Evolutionary conservation across 2,329 filamentous ascomycete genomes (phyloP), one percentile per base, ranked within the genome.

Genomic region (Apiospora aurea): DNA sequence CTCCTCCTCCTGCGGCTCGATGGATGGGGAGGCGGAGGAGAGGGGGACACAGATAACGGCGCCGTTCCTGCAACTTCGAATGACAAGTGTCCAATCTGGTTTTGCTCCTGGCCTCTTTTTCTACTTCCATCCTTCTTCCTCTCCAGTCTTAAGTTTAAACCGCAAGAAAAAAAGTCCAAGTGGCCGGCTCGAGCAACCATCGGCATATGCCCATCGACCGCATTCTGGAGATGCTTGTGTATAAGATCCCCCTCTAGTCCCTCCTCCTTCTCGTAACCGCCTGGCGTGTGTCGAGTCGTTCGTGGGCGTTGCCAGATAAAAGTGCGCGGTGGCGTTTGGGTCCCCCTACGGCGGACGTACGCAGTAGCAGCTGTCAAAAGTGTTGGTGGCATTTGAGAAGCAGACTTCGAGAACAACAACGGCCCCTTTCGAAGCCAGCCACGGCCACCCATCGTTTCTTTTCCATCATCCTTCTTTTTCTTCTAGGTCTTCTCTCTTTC

Each of bases 361-460:
- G 21, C 16, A 47, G 44, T 16, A 47, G 47, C 26, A 16, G 53
- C 53, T 61, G 53, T 61, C 29, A 4, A 16, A 4, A 16, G 16
- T 61, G 53, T 38, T 61, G n/a, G 53, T 61, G 53, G 38, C 53
- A 61, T 38, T 61, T 4, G 53, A 21, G 53, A 61, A 38, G 53
- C 53, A 61, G 38, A 61, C 53, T 21, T 61, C 29, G 6, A 57
- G 16, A 34, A 8, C 29, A 38, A 61, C 18, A 47, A 47, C 46
- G n/a, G 2, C 26, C 16, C 26, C 16, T 29, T 24, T 29, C 51
- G 2, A 57, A 57, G 26, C 2, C 51, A 21, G 51, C 51, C 51
- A 21, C 51, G 6, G 26, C 26, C 13, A 18, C 26, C 14, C 13
- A 21, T 21, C 51, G 18, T 38, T 16, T 34, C 29, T 26, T 4